These are phyloP conservation scores for Rhizoclosmatium globosum DNA, from an alignment of 192 early-diverging fungal genomes.

Conservation along the genomic window DNA sequence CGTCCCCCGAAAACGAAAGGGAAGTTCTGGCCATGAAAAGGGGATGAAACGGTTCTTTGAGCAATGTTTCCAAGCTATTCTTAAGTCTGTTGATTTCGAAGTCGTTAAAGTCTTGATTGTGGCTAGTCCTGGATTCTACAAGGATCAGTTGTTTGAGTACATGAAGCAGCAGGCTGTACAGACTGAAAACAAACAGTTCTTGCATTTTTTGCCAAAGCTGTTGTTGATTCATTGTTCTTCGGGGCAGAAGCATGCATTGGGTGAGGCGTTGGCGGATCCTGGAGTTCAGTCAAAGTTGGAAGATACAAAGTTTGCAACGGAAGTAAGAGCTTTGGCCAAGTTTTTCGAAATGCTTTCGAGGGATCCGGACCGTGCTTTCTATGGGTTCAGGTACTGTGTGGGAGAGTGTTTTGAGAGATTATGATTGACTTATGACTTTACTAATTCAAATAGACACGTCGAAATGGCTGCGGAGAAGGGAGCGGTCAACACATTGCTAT, in stretches of 20 bases:
- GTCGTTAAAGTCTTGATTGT: conserved; percentile 96
- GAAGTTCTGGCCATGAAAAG: conserved; percentile 89
- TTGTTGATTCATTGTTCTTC: conserved; percentile 91
- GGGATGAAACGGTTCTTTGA: conserved; percentile 82
- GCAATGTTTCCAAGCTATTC: conserved; percentile 87
- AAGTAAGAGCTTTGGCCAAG: conserved; percentile 80
- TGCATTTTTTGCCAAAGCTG: conserved; percentile 91
- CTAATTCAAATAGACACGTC: conserved; percentile 68
- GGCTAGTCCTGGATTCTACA: conserved; percentile 95
- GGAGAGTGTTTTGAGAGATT: background rate
- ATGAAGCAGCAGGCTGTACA: conserved; percentile 84
- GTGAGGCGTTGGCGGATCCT: conserved; percentile 91
- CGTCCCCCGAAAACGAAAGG: conserved; percentile 93
- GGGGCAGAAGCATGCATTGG: conserved; percentile 95
- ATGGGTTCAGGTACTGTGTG: conserved; percentile 60
- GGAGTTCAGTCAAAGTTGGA: conserved; percentile 77
- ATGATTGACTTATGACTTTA: no score
- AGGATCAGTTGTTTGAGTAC: conserved; percentile 87
- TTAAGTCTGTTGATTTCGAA: conserved; percentile 80
- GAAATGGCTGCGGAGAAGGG: conserved; percentile 82
- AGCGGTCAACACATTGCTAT: conserved; percentile 86
- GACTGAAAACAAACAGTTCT: conserved; percentile 79
- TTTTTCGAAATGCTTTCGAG: conserved; percentile 92
- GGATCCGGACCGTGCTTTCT: conserved; percentile 92
- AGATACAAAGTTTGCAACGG: conserved; percentile 92